These are phyloP conservation scores for Rhododendron mucronatum DNA, from an alignment of 148 eudicot genomes.

Conservation along the genomic window DNA sequence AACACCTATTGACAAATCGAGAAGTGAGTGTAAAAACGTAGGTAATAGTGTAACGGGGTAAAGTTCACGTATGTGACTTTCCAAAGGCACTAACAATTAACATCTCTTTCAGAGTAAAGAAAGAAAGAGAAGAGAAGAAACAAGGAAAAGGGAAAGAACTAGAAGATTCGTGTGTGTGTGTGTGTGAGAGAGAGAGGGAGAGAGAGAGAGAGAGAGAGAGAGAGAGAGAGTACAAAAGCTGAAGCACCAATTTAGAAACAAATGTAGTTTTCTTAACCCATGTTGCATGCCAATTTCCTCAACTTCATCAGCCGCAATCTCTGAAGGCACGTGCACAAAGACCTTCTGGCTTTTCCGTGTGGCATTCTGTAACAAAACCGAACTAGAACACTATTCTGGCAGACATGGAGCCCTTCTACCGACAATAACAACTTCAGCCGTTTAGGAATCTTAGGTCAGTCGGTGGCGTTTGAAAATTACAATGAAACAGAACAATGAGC, in stretches of 20 bases:
- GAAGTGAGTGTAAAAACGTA: not conserved
- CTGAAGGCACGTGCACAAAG: conserved; percentile 88
- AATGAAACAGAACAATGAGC: not conserved
- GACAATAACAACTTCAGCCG: not conserved
- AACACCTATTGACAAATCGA: conserved; percentile 47
- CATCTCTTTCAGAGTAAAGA: not conserved
- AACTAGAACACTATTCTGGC: conserved; percentile 5
- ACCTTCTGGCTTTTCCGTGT: conserved; percentile 97
- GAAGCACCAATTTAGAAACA: not conserved
- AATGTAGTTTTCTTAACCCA: conserved; percentile 9
- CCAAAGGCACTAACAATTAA: not conserved
- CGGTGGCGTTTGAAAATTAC: not conserved
- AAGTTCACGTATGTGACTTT: not conserved
- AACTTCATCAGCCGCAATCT: conserved; percentile 97
- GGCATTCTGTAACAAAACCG: conserved; percentile 62
- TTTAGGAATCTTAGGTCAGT: not conserved
- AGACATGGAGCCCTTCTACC: not conserved
- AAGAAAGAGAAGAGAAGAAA: not conserved
- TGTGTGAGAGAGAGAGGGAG: too few relatives aligned
- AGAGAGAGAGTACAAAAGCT: not conserved
- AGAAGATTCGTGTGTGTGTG: not conserved
- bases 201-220: not conserved
- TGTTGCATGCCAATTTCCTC: conserved; percentile 77
- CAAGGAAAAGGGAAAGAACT: not conserved
- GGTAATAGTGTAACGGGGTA: not conserved